These are phyloP conservation scores for Phragmites australis DNA, from an alignment of 176 grass and related monocot genomes.

Conservation along the genomic window DNA sequence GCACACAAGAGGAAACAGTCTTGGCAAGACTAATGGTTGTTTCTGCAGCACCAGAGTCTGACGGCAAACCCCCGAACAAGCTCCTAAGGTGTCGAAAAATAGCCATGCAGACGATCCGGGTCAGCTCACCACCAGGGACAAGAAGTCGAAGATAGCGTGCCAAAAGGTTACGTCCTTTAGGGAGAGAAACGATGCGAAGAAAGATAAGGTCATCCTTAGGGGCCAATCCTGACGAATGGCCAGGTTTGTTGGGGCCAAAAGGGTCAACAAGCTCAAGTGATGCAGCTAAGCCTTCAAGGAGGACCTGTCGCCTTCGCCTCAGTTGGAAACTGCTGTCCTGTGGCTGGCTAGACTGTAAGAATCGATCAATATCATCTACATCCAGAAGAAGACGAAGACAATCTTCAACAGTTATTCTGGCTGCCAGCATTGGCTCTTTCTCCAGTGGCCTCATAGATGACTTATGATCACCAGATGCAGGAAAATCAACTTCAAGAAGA, in stretches of 20 bases:
- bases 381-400: slow-evolving; percentile 73
- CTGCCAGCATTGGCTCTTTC: slow-evolving; percentile 87
- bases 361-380: slow-evolving; percentile 84
- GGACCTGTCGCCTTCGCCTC: slow-evolving; percentile 66
- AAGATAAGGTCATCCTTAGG: slow-evolving; percentile 84
- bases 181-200: slow-evolving; percentile 78
- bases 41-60: slow-evolving; percentile 68
- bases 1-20: slow-evolving; percentile 70
- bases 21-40: slow-evolving; percentile 62
- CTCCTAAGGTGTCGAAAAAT: slow-evolving; percentile 83
- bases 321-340: slow-evolving; percentile 84
- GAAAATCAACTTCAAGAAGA: slow-evolving; percentile 77
- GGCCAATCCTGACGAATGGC: slow-evolving; percentile 61
- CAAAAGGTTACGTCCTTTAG: slow-evolving; percentile 86
- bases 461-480: slow-evolving; percentile 58
- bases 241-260: slow-evolving; percentile 74
- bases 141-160: slow-evolving; percentile 79
- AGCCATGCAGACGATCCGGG: slow-evolving; percentile 84
- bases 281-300: slow-evolving; percentile 89
- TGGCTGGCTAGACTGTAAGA: slow-evolving; percentile 65
- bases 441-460: slow-evolving; percentile 62
- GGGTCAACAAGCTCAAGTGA: slow-evolving; percentile 94
- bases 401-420: slow-evolving; percentile 96
- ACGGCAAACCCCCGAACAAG: slow-evolving; percentile 78
- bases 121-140: slow-evolving; percentile 75